Evolutionary conservation across 228 moss, liverwort and hornwort genomes (phyloP), one percentile per base, ranked within the genome.

Genomic region (Sphagnum fallax): DNA sequence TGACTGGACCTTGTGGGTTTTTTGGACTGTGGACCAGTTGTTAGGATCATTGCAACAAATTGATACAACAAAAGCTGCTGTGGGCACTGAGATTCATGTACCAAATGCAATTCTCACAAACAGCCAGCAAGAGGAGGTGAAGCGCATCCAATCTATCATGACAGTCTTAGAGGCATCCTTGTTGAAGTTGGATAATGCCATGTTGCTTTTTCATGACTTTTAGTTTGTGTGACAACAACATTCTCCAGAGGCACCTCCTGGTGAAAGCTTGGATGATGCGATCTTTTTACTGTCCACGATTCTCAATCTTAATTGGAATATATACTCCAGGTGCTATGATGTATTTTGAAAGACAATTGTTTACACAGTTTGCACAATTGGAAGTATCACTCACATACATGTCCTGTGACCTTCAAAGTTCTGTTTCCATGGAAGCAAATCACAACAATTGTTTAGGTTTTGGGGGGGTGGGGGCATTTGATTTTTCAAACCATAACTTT

Each of bases 171-270:
- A 97, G 77, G 81, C 93, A 61, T 93, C 93, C 12, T 76, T 97
- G 69, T 76, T 98, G 65, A 88, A 85, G 67, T 67, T 93, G 58
- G 97, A 98, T 79, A 82, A 84, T 78, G 84, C 85, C 57, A 85
- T 97, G 53, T 74, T 97, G 51, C 74, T 98, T 53, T 98, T 93
- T 65, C 83, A 90, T 64, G 91, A 92, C 71, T 98, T 91, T 52
- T 98, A 55, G 53, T 83, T 64, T 82, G 87, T n/a, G 87, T 97
- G 65, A 91, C 89, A 49, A 83, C 80, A 59, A 75, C 90, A 64
- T 76, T 93, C 1, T 32, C 32, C 32, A 32, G 32, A 16, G 93
- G 93, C 76, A 79, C 93, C 61, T 93, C 93, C 14, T 76, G 92
- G 70, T 77, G 93, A 62, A 87, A 84, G 67, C 68, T 32, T 93